Percentiles rank a stretch among this genome's conserved stretches.
phyloP scores from a whole-genome alignment of 192 early-diverging fungal genomes.

The Coemansia sp. region DNA sequence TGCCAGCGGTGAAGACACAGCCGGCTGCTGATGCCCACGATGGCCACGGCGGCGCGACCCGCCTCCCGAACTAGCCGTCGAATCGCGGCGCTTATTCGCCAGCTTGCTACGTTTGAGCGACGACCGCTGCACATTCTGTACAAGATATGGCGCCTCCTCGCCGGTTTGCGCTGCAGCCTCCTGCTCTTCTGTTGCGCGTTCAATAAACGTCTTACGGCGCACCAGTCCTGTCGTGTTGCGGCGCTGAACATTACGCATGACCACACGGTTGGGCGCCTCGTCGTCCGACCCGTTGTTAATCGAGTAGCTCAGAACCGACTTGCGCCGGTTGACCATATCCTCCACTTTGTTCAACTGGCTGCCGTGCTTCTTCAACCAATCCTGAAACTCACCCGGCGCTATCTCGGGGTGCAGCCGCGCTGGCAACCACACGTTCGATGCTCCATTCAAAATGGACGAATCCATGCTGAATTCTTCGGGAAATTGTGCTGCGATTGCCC shows the following conservation, averaged over 20 bases:
- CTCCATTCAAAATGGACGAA: slow-evolving; percentile 44
- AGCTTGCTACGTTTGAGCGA: slow-evolving; percentile 55
- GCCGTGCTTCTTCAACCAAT: slow-evolving; percentile 54
- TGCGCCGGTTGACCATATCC: slow-evolving; percentile 44
- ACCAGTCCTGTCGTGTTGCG: slow-evolving; percentile 47
- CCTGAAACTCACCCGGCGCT: slow-evolving; percentile 57
- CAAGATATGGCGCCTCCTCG: slow-evolving; percentile 39
- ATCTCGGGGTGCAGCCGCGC: slow-evolving; percentile 60
- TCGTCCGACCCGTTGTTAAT: slow-evolving; percentile 25
- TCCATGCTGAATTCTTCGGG: slow-evolving; percentile 56
- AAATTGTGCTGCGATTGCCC: slow-evolving; percentile 53
- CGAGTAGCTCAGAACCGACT: slow-evolving; percentile 55
- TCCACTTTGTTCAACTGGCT: slow-evolving; percentile 45
- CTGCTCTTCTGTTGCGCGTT: slow-evolving; percentile 38
- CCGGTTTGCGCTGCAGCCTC: not conserved
- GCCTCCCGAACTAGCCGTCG: slow-evolving; percentile 30
- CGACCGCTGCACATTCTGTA: slow-evolving; percentile 48
- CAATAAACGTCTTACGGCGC: slow-evolving; percentile 44
- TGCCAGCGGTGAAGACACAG: slow-evolving; percentile 41
- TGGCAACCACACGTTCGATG: slow-evolving; percentile 57
- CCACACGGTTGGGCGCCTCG: not conserved
- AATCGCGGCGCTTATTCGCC: slow-evolving; percentile 54
- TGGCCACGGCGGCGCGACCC: slow-evolving; percentile 13
- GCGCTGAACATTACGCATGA: slow-evolving; percentile 15
- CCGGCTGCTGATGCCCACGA: not conserved